phyloP scores from a whole-genome alignment of 768 basidiomycete species.

The Postia placenta region DNA sequence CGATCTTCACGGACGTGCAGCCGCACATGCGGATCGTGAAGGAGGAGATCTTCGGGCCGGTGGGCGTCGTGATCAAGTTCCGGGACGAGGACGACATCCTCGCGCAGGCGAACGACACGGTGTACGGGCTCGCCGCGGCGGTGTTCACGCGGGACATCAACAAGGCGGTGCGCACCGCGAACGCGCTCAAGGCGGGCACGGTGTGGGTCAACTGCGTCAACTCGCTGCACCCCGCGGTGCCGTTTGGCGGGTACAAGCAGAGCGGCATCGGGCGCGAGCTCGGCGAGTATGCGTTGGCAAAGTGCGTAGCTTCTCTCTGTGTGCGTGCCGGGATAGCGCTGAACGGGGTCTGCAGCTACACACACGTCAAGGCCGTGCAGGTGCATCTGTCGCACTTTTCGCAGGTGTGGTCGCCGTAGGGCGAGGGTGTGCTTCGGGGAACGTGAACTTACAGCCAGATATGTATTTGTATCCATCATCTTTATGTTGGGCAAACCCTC shows the following conservation, averaged over 20 bases:
- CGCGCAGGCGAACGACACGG: slow-evolving; percentile 75
- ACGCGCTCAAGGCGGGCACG: slow-evolving; percentile 76
- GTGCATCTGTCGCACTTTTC: slow-evolving; percentile 47
- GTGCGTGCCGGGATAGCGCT: not conserved
- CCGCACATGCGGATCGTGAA: slow-evolving; percentile 51
- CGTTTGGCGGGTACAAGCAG: slow-evolving; percentile 73
- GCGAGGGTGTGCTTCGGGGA: too few species aligned
- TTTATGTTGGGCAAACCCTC: too few species aligned
- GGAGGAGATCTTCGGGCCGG: slow-evolving; percentile 68
- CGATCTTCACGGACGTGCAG: slow-evolving; percentile 53
- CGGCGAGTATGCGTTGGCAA: slow-evolving; percentile 48
- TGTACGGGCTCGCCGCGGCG: slow-evolving; percentile 83
- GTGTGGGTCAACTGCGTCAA: slow-evolving; percentile 55
- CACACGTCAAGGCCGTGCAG: slow-evolving; percentile 56
- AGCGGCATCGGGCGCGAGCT: slow-evolving; percentile 66
- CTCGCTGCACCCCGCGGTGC: slow-evolving; percentile 41
- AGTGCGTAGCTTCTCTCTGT: slow-evolving; percentile 16
- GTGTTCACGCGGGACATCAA: slow-evolving; percentile 80
- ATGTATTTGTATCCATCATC: too few species aligned
- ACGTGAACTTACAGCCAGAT: too few species aligned
- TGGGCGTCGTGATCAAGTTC: slow-evolving; percentile 64
- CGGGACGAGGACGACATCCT: slow-evolving; percentile 57
- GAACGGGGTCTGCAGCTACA: slow-evolving; percentile 33
- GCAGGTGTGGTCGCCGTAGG: too few species aligned
- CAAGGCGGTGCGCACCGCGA: slow-evolving; percentile 66